Evolutionary conservation across 164 flowering plant genomes (phyloP), one percentile per base, ranked within the genome.

Genomic region (Chimonanthus praecox): DNA sequence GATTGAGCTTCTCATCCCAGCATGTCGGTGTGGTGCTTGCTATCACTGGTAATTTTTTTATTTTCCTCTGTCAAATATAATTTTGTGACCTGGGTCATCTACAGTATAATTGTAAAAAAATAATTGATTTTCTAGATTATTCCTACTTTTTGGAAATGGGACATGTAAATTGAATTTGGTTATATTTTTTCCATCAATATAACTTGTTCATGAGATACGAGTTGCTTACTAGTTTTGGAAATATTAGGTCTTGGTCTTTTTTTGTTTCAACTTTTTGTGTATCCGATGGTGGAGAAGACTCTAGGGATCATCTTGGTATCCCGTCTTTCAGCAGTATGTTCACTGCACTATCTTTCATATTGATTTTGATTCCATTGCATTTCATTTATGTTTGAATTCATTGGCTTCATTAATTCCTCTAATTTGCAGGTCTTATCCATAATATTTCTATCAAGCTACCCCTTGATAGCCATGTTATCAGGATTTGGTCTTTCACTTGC

Each of bases 1-100:
- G 97, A 15, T 78, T 92, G 77, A 85, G 83, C 79, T 92, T 78
- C 77, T 76, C 94, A 66, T 80, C 95, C 64, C 71, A 85, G 16
- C 81, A 81, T 71, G 94, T 92, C 60, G 97, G 95, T 44, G 80
- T 78, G 74, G 87, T 88, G 80, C 88, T 90, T 77, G 73, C 91
- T 70, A 73, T 87, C 48, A 75, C 95, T 76, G 94, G 97, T 89
- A 66, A 43, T 4, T 43, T 20, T 18, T 15, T 15, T 15, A 44
- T 49, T n/a, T 13, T 21, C 58, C 13, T 51, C 9, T 51, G 16
- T 51, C 4, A 51, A 51, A 9, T 9, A 51, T 10, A 15, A 51
- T 51, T 51, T 51, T 51, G 13, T 9, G 13, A 51, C 13, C 9
- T 51, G 13, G 58, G 11, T 51, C 13, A 15, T 10, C 13, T 51